phyloP scores from a whole-genome alignment of 2,329 filamentous ascomycete genomes.

The Fusarium secorum region DNA sequence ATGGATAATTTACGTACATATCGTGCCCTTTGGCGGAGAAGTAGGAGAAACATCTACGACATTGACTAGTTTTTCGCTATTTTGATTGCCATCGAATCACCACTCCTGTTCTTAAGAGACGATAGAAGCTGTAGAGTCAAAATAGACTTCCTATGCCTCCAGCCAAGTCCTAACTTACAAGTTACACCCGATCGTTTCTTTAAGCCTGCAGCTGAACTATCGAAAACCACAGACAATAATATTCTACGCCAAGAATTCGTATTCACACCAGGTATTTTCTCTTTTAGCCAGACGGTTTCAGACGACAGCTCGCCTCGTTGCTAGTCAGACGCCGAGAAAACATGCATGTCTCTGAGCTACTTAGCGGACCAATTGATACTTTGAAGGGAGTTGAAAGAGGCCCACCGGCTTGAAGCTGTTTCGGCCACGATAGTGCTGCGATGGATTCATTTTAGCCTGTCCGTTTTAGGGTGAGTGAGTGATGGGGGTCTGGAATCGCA shows the following conservation, averaged over 20 bases:
- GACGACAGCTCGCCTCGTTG: neutral
- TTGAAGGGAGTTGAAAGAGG: neutral
- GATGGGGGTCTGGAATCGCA: constrained; percentile 8
- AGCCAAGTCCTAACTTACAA: neutral
- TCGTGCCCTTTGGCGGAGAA: neutral
- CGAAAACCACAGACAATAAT: neutral
- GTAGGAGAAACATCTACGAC: neutral
- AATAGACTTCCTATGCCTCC: neutral
- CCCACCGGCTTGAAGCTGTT: constrained; percentile 16
- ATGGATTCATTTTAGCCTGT: constrained; percentile 15
- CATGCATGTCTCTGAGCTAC: constrained; percentile 1
- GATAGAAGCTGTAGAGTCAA: neutral
- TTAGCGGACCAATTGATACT: constrained; percentile 33
- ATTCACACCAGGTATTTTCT: constrained; percentile 5
- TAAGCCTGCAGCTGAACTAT: neutral
- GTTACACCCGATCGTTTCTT: neutral
- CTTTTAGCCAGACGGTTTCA: constrained; percentile 8
- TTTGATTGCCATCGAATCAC: constrained; percentile 6
- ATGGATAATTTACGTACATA: neutral
- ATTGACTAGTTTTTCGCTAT: neutral
- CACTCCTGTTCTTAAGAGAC: neutral
- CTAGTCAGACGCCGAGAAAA: constrained; percentile 23
- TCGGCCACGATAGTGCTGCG: constrained; percentile 3
- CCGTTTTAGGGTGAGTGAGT: constrained; percentile 11
- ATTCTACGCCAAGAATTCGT: neutral